Evolutionary conservation across 805 yeast species (phyloP).

Genomic region (Maudiozyma bulderi): DNA sequence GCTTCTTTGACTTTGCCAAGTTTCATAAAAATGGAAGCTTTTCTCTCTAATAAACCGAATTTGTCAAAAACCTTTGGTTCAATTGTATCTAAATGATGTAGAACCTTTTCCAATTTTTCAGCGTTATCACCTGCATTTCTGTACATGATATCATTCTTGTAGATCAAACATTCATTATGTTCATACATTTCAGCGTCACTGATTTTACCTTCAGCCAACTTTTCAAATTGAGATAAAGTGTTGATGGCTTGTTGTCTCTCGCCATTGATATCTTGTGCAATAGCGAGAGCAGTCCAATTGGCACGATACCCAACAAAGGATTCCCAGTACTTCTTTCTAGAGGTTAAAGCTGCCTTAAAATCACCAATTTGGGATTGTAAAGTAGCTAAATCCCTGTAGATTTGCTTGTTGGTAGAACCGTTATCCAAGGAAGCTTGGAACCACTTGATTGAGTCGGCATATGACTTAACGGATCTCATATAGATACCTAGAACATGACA

Average conservation of each 20-base stretch:
- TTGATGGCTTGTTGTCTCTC: constrained; percentile 61
- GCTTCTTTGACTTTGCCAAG: constrained; percentile 56
- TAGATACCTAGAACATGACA: constrained; percentile 82
- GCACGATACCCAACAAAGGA: constrained; percentile 74
- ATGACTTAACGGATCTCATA: constrained; percentile 60
- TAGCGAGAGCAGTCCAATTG: constrained; percentile 81
- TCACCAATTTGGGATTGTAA: constrained; percentile 77
- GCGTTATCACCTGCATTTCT: constrained; percentile 45
- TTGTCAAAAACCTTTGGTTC: constrained; percentile 48
- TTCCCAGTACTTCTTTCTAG: constrained; percentile 63
- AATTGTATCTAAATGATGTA: constrained; percentile 48
- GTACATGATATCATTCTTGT: constrained; percentile 56
- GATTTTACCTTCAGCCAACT: constrained; percentile 56
- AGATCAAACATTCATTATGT: constrained; percentile 70
- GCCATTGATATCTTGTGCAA: constrained; percentile 70
- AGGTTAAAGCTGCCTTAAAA: constrained; percentile 47
- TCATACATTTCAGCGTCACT: constrained; percentile 62
- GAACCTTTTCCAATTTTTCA: constrained; percentile 43
- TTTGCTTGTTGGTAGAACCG: constrained; percentile 69
- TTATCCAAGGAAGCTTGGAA: constrained; percentile 64
- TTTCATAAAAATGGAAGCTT: constrained; percentile 53
- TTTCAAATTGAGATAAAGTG: constrained; percentile 69
- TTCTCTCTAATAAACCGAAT: constrained; percentile 51
- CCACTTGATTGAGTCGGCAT: constrained; percentile 69
- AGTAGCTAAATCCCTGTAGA: constrained; percentile 71